Evolutionary conservation across 1,284 basidiomycete species (phyloP), one percentile per base, ranked within the genome.

Genomic region (Boletus subluridellus): DNA sequence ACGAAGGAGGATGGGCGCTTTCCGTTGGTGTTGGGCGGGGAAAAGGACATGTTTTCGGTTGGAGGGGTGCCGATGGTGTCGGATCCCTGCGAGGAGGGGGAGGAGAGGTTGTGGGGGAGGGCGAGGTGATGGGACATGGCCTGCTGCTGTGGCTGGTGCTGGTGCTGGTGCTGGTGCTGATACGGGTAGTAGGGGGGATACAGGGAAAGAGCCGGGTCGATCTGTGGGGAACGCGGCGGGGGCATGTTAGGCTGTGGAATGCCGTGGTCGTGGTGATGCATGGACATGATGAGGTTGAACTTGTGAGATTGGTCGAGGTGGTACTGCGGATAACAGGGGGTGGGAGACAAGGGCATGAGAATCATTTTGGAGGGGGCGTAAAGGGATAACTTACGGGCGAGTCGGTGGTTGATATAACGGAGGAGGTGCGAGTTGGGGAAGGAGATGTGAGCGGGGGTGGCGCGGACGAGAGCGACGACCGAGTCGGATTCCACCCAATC

Each of bases 71-170:
- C 86, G 59, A 89, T 79, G 21, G 86, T 81, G 66, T 90, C 88
- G 7, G 89, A 90, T 63, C 82, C 86, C 66, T 87, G 85, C 0
- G 87, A 88, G 8, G 89, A 89, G n/a, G 89, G 84, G 0, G 83
- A 85, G 6, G 82, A 80, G 58, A 83, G 80, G 64, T 72, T 79
- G 17, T 74, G 75, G 5, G 77, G 75, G 24, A 81, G 66, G 8
- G 78, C 68, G 44, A 82, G 73, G 60, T 82, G 82, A 45, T 78
- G 77, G 17, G 77, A 74, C 53, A 80, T 72, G 65, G 65, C 59
- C 28, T 78, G 77, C 14, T 79, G 63, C 35, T 67, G 63, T 32
- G 30, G 76, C 52, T 75, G 77, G n/a, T 70, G 73, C 52, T 76
- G 76, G 44, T 77, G 77, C 47, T 76, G 77, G 46, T 77, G 77